A percentile compares a stretch with the other conserved stretches of the same genome.
Conservation (phyloP, 768 basidiomycete species). For the Daedalea quercina region DNA sequence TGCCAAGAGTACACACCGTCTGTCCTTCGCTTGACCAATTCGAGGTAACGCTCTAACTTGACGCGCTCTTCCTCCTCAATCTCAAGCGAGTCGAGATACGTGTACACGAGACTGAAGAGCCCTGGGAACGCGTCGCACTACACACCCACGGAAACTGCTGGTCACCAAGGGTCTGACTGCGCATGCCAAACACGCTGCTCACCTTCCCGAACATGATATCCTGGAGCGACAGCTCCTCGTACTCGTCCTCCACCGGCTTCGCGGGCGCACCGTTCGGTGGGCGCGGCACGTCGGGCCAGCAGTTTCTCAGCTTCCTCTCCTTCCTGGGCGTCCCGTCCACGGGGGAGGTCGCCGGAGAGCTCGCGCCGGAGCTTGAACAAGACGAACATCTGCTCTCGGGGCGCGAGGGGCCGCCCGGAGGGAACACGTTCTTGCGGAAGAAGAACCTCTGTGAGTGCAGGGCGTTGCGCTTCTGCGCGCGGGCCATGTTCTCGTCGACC, state of each 20-base stretch:
- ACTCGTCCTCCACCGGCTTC: conserved; percentile 68
- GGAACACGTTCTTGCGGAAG: conserved; percentile 85
- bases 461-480: conserved; percentile 83
- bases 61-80: conserved; percentile 51
- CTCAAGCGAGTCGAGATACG: conserved; percentile 84
- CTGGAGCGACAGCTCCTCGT: conserved; percentile 85
- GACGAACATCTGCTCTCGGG: conserved; percentile 23
- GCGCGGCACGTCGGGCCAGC: conserved; percentile 56
- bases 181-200: background rate
- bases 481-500: conserved; percentile 96
- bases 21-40: conserved; percentile 71
- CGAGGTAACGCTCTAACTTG: conserved; percentile 71
- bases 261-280: conserved; percentile 37
- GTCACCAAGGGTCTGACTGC: background rate
- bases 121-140: conserved; percentile 71
- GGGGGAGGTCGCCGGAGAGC: conserved; percentile 12
- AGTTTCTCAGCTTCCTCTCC: conserved; percentile 64
- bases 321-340: conserved; percentile 33
- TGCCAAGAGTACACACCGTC: conserved; percentile 47
- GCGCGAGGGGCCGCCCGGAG: conserved; percentile 29
- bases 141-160: conserved; percentile 5
- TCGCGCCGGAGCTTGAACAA: conserved; percentile 3
- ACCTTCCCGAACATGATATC: conserved; percentile 96
- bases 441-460: conserved; percentile 69
- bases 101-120: conserved; percentile 70